Evolutionary conservation across 768 basidiomycete genomes (phyloP).

Genomic region (Amylocystis lapponica): DNA sequence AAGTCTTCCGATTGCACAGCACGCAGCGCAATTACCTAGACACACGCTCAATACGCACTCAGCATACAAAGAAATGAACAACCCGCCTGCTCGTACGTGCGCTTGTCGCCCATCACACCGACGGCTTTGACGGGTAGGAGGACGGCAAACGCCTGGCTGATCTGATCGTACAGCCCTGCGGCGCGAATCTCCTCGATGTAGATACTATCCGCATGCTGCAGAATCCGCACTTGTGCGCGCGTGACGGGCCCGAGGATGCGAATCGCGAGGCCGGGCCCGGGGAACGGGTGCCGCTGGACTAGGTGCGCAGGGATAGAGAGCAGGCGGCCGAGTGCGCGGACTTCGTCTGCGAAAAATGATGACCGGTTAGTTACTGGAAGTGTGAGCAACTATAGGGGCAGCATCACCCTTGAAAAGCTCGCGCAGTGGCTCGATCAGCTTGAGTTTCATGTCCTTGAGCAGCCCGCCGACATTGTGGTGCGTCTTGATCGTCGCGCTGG

Average conservation of each 20-base stretch:
- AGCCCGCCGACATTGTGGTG: conserved; percentile 99
- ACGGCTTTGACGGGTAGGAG: conserved; percentile 94
- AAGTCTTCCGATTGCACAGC: conserved; percentile 99
- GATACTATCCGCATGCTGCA: conserved; percentile 90
- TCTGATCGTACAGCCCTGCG: conserved; percentile 88
- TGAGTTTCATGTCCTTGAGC: conserved; percentile 96
- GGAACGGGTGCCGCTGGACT: conserved; percentile 97
- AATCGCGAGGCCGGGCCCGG: conserved; percentile 96
- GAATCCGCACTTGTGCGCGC: conserved; percentile 84
- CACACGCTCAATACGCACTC: neutral
- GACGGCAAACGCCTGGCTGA: conserved; percentile 95
- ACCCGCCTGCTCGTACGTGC: conserved; percentile 90
- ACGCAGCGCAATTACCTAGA: conserved; percentile 83
- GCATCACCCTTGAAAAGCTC: conserved; percentile 99
- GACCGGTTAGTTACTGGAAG: neutral
- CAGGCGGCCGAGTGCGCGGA: conserved; percentile 85
- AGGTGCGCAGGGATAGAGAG: conserved; percentile 88
- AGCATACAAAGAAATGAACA: neutral
- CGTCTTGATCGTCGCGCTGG: conserved; percentile 98
- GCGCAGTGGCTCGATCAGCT: conserved; percentile 94
- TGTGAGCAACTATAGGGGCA: conserved; percentile 8
- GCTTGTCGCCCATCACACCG: conserved; percentile 93
- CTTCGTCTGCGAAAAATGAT: conserved; percentile 65
- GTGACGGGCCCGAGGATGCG: conserved; percentile 96
- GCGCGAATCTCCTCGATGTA: conserved; percentile 97